Evolutionary conservation across 2,329 filamentous ascomycete species (phyloP), one percentile per base, ranked within the genome.

Genomic region (Ophiocordyceps polyrhachis-furcata): DNA sequence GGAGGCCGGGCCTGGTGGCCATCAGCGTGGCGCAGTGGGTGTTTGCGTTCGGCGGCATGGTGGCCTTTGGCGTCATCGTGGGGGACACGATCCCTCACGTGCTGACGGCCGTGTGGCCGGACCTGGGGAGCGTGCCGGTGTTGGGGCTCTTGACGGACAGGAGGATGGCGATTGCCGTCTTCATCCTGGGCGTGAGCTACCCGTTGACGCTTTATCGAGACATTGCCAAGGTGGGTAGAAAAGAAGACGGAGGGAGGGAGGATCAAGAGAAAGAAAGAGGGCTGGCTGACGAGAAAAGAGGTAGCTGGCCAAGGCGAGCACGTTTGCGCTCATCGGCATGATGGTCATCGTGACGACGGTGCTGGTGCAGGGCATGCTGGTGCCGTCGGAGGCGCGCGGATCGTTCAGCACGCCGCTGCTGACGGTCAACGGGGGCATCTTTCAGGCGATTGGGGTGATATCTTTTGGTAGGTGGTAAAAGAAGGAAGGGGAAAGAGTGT

Each of bases 1-100:
- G 91, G 6, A 80, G 77, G 55, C 72, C 81, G 17, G 91, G 91
- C 0, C 70, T 98, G 46, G 76, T 98, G 51, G 89, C 91, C 47
- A 95, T 98, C 52, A 73, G 68, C 48, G 51, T 96, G 49, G 91
- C 91, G 43, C 91, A 98, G 67, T 98, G 89, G 89, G 81, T 86
- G 25, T 98, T 98, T 70, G 91, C 91, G 3, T 98, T 96, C 67
- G 91, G 91, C 46, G 91, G 91, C 51, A 98, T 98, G 91, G 78
- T 98, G 46, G 91, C 91, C 14, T 98, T 96, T 62, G 91, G 88
- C 52, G 87, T 98, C 55, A 95, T 98, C 56, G 83, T 98, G 11
- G 91, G 91, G 48, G 91, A 98, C 61, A 88, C 85, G 1, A 95
- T 98, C 57, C 91, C 91, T 4, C 85, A 88, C 59, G 91, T 98